These are phyloP conservation scores for Ophiostoma perfectum DNA, from an alignment of 2,329 filamentous ascomycete genomes.

Conservation along the genomic window DNA sequence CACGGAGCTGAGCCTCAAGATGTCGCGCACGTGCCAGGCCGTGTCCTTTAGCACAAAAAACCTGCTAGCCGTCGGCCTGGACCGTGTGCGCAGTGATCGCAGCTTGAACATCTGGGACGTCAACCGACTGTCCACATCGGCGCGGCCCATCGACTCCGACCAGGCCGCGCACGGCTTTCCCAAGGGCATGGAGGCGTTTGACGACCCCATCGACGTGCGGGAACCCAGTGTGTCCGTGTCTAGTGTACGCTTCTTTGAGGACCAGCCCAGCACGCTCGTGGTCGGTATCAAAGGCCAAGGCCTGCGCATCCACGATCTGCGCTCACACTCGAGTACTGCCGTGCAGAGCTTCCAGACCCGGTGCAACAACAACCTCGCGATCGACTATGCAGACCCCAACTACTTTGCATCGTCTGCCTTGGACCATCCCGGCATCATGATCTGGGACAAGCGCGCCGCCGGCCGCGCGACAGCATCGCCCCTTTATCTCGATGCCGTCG, in stretches of 20 bases:
- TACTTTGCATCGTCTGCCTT: slow-evolving; percentile 78
- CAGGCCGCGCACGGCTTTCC: slow-evolving; percentile 39
- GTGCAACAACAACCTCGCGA: slow-evolving; percentile 66
- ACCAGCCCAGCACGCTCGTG: slow-evolving; percentile 68
- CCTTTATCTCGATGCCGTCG: slow-evolving; percentile 52
- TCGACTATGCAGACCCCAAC: slow-evolving; percentile 74
- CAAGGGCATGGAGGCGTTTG: slow-evolving; percentile 43
- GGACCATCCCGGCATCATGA: slow-evolving; percentile 66
- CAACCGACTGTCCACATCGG: slow-evolving; percentile 48
- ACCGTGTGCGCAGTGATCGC: slow-evolving; percentile 74
- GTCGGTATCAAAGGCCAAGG: slow-evolving; percentile 71
- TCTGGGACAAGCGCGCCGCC: slow-evolving; percentile 71
- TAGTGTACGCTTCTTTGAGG: slow-evolving; percentile 75
- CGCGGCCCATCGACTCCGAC: slow-evolving; percentile 29
- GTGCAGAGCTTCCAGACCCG: slow-evolving; percentile 56
- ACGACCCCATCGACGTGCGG: slow-evolving; percentile 54
- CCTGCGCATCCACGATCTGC: slow-evolving; percentile 70
- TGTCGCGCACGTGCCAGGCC: slow-evolving; percentile 72
- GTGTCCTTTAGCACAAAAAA: slow-evolving; percentile 71
- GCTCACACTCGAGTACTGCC: slow-evolving; percentile 33
- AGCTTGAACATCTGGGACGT: slow-evolving; percentile 81
- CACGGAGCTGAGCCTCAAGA: slow-evolving; percentile 63
- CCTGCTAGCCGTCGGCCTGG: slow-evolving; percentile 70
- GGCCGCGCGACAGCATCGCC: slow-evolving; percentile 48
- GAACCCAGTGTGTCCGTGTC: slow-evolving; percentile 70